Evolutionary conservation across 2,329 filamentous ascomycete species (phyloP).

Genomic region (Domatiomyces catenatus): DNA sequence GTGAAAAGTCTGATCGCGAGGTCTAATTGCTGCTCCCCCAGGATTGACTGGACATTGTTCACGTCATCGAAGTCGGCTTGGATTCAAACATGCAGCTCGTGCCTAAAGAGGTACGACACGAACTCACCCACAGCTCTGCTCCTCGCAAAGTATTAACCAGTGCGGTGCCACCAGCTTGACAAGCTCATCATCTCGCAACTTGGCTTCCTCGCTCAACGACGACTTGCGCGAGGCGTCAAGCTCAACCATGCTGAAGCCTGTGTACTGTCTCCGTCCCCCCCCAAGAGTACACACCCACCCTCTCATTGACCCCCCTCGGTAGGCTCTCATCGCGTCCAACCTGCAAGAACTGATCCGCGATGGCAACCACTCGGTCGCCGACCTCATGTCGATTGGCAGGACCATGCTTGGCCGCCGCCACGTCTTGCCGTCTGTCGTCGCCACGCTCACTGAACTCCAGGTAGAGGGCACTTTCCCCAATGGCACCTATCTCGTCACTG

Average conservation of each 20-base stretch:
- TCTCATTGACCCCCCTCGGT: slow-evolving; percentile 3
- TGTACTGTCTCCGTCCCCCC: slow-evolving; percentile 29
- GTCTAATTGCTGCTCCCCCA: neutral
- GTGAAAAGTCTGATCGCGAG: neutral
- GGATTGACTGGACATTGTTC: neutral
- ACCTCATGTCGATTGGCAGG: slow-evolving; percentile 81
- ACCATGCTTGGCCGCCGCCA: slow-evolving; percentile 89
- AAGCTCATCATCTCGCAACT: slow-evolving; percentile 89
- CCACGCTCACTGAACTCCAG: slow-evolving; percentile 68
- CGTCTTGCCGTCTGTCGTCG: slow-evolving; percentile 67
- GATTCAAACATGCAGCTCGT: slow-evolving; percentile 28
- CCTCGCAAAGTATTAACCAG: neutral
- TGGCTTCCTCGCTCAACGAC: slow-evolving; percentile 70
- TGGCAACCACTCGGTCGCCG: slow-evolving; percentile 80
- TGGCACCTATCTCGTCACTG: slow-evolving; percentile 86
- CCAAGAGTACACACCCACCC: slow-evolving; percentile 15
- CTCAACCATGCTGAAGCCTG: slow-evolving; percentile 82
- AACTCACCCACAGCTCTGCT: neutral
- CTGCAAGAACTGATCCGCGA: slow-evolving; percentile 94
- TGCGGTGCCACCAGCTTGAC: slow-evolving; percentile 51
- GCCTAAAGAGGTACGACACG: slow-evolving; percentile 28
- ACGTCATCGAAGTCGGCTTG: neutral
- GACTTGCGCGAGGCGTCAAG: slow-evolving; percentile 73
- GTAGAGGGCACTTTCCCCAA: slow-evolving; percentile 86
- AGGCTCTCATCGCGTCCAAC: slow-evolving; percentile 56